Conservation (phyloP, 208 protist species). For the Tritrichomonas musculus region DNA sequence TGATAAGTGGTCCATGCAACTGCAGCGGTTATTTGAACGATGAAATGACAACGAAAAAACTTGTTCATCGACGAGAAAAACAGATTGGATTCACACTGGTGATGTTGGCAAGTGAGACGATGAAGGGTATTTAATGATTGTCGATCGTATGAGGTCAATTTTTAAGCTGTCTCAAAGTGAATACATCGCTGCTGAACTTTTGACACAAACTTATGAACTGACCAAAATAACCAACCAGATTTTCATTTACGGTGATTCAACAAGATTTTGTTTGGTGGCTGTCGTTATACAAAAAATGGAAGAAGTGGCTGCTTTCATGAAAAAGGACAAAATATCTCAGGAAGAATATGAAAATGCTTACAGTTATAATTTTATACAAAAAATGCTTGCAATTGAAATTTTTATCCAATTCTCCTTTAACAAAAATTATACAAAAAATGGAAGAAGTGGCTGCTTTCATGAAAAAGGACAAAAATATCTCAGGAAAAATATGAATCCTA, state of each 20-base stretch:
- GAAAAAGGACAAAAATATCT: not conserved
- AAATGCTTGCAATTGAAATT: too few species aligned
- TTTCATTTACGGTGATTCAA: slow-evolving; percentile 42
- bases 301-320: not conserved
- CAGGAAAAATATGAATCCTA: not conserved
- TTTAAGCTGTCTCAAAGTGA: slow-evolving; percentile 70
- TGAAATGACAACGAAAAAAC: not conserved
- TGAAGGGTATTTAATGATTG: slow-evolving; percentile 48
- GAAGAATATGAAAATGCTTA: not conserved
- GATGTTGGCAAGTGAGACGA: not conserved
- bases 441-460: too few species aligned
- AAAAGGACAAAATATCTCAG: not conserved
- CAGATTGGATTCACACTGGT: slow-evolving; percentile 2
- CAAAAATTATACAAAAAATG: too few species aligned
- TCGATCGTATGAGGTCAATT: slow-evolving; percentile 71
- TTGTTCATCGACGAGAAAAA: not conserved
- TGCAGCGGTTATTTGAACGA: not conserved
- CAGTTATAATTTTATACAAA: too few species aligned
- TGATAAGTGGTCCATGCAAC: not conserved
- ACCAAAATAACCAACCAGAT: not conserved
- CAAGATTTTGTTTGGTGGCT: slow-evolving; percentile 54
- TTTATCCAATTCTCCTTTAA: too few species aligned
- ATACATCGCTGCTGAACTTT: slow-evolving; percentile 25
- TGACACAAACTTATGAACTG: not conserved
- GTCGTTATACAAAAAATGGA: slow-evolving; percentile 52